Evolutionary conservation across 23 red algal species (phyloP), one percentile per base, ranked within the genome.

Genomic region (Gracilaria gracilis): DNA sequence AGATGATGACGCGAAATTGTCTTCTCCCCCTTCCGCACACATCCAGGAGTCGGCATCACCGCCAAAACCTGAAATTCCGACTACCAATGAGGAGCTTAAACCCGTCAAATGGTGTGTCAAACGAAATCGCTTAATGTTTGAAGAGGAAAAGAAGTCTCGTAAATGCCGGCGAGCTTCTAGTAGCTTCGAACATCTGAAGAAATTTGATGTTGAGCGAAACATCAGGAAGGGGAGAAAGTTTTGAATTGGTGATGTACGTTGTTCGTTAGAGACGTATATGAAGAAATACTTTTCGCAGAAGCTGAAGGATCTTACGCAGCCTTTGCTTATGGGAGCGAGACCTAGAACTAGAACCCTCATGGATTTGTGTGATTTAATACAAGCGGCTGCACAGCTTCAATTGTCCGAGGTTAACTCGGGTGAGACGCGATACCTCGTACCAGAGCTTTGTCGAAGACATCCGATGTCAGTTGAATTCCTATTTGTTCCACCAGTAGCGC

Each of bases 191-290:
- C 23, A 27, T 28, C 23, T 50, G 31, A 77, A 77, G 59, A 25
- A 28, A 27, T 90, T 90, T 81, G 76, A 90, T 81, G 23, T 27
- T 28, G 28, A 73, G 46, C 78, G 89, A 28, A 92, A 92, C 37
- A 21, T 74, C 12, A 40, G n/a, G 62, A 92, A 92, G 80, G 57
- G 84, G 54, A 48, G 89, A 74, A 75, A 53, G 24, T 59, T 65
- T 34, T 92, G 89, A 79, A 48, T 37, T 44, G 89, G 89, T 11
- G 37, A 57, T 40, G 79, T 92, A 21, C 79, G 59, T 38, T 76
- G 76, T 58, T 39, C 79, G 16, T 44, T 62, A 28, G 89, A 92
- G 65, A 59, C 80, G 11, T 92, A 92, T 55, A 83, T 71, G 57
- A 83, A 83, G 37, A 57, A 38, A 40, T 84, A 75, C 42, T 75